Conservation (phyloP, 192 early-diverging fungal genomes). For the Endogone sp. region DNA sequence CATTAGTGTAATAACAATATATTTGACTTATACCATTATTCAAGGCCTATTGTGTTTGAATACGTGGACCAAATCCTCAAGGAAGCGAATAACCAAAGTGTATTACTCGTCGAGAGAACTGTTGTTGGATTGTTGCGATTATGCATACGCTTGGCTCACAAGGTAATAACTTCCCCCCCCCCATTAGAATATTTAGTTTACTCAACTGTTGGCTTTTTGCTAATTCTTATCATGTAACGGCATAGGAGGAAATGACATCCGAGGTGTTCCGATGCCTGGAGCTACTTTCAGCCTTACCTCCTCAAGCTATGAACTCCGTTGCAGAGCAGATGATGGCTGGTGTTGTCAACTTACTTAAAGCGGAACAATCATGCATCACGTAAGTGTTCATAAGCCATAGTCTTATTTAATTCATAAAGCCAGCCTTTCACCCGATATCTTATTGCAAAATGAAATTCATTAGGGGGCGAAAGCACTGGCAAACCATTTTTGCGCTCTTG, state of each 20-base stretch:
- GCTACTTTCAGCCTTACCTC: slow-evolving; percentile 49
- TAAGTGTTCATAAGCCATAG: not conserved
- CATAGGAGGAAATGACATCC: slow-evolving; percentile 48
- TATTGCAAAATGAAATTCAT: slow-evolving; percentile 7
- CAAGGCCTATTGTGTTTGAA: slow-evolving; percentile 61
- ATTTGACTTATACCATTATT: too few species aligned
- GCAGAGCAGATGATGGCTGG: slow-evolving; percentile 79
- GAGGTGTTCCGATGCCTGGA: slow-evolving; percentile 49
- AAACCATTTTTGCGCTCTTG: slow-evolving; percentile 50
- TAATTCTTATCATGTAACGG: slow-evolving; percentile 19
- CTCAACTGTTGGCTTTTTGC: too few species aligned
- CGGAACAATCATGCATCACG: slow-evolving; percentile 34
- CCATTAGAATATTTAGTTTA: too few species aligned
- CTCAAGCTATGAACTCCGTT: slow-evolving; percentile 56
- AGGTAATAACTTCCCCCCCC: too few species aligned
- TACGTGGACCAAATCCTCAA: slow-evolving; percentile 71
- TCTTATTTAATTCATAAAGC: too few species aligned
- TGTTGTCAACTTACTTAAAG: slow-evolving; percentile 58
- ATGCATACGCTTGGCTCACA: slow-evolving; percentile 65
- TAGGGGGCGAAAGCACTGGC: slow-evolving; percentile 37
- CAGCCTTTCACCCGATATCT: too few species aligned
- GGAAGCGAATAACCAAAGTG: slow-evolving; percentile 56
- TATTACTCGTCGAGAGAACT: slow-evolving; percentile 69
- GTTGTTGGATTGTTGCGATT: slow-evolving; percentile 73
- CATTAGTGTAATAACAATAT: too few species aligned